Base-by-base conservation (phyloP, 441 rosid genomes). In the Mallotus japonicus region DNA sequence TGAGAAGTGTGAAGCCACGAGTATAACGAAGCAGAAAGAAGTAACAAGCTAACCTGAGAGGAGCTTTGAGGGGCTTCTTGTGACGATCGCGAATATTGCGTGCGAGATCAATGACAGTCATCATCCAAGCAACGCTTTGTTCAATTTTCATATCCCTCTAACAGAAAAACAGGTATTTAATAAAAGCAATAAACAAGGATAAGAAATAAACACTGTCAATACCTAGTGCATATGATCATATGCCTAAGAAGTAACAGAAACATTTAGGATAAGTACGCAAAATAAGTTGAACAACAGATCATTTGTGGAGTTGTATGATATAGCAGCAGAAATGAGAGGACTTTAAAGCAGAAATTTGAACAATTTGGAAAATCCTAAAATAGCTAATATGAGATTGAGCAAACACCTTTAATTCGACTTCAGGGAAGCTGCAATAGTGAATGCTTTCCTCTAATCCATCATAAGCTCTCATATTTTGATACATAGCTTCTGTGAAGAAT, bases 81-180 rank as follows among this genome's bases (percentile, higher is more conserved):
- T 94, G 90, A 55, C 92, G 91, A 73, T 92, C 97, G 55, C 99
- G 95, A 81, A 90, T 90, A 79, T 92, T 94, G 55, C 99, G 89
- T 5, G 92, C 97, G 78, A 89, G 92, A 81, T 94, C 99, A 72
- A 94, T 92, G 75, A 94, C 84, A 37, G 88, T 94, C 87, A 85
- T 92, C 99, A 94, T 94, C 81, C 97, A 89, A 40, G 86, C 73
- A 49, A 94, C 96, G 82, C 99, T 94, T 81, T 77, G 85, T 82
- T 94, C 97, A 87, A 92, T 90, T 62, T 89, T 84, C 78, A 87
- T 85, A 76, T 77, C 93, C 78, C 87, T 82, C 97, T 94, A 77
- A 71, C 32, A 68, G 76, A 50, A 3, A 1, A 50, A 50, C 15
- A 51, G 37, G 73, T 37, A 84, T 46, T 1, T 50, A 13, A 50